Evolutionary conservation across 148 eudicot genomes (phyloP).

Genomic region (Nepenthes gracilis): DNA sequence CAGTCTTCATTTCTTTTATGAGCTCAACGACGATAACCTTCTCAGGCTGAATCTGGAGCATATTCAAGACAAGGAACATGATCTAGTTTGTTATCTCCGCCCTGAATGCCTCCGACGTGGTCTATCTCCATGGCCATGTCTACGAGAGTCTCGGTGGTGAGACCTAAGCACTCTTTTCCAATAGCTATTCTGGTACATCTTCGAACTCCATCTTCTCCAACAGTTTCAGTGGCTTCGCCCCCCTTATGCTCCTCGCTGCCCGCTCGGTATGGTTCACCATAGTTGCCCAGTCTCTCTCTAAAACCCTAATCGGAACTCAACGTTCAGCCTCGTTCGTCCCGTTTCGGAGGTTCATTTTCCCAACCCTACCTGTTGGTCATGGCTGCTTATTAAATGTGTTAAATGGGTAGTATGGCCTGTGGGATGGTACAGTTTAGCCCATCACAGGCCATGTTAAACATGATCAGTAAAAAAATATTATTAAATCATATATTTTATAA

Average conservation of each 20-base stretch:
- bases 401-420: no score
- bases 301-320: slow-evolving; percentile 14
- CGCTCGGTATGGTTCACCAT: slow-evolving; percentile 99
- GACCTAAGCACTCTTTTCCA: slow-evolving; percentile 98
- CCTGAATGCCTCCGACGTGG: slow-evolving; percentile 81
- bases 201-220: slow-evolving; percentile 86
- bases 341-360: no score
- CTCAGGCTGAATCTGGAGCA: slow-evolving; percentile 98
- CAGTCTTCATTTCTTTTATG: slow-evolving; percentile 72
- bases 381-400: no score
- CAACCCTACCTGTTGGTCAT: no score
- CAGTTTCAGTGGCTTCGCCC: slow-evolving; percentile 89
- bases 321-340: no score
- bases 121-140: slow-evolving; percentile 99
- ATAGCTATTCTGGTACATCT: slow-evolving; percentile 72
- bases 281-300: not conserved
- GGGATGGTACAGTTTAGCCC: no score
- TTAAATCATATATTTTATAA: no score
- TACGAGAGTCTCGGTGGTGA: slow-evolving; percentile 94
- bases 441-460: no score
- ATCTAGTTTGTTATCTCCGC: slow-evolving; percentile 84
- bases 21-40: slow-evolving; percentile 90
- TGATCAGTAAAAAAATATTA: no score
- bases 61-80: slow-evolving; percentile 88
- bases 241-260: slow-evolving; percentile 73